Evolutionary conservation across 2,329 filamentous ascomycete genomes (phyloP), one percentile per base, ranked within the genome.

Genomic region (Claviceps maximensis): DNA sequence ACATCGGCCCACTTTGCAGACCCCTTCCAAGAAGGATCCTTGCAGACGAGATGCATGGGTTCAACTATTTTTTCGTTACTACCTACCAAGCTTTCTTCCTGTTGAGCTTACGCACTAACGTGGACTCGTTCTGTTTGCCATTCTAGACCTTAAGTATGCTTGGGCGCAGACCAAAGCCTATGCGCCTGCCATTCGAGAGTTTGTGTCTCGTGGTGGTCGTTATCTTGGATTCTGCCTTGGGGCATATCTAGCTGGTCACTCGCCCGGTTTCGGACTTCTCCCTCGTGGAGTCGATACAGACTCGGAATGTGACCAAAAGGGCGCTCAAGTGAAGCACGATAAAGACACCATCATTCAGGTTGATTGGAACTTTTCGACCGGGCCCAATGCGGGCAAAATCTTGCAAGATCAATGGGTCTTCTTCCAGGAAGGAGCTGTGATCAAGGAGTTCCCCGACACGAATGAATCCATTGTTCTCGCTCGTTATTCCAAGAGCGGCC

Each of bases 141-240:
- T 15, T 45, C 21, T 53, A 60, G 61, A 62, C 40, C 55, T 63
- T 3, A 47, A 58, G 5, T 49, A 53, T 13, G 54, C 58, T 2
- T 63, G 57, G 57, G 27, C 49, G n/a, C 45, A 55, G 29, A 46
- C 60, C 33, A 57, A 58, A 47, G 41, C 53, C 5, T 57, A 57
- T 29, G 56, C 56, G 7, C 27, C 51, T 2, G 25, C 52, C 2
- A 56, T 63, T 12, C 52, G 53, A 17, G 44, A 58, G 8, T 64
- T 61, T 54, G 57, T 64, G 8, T 53, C 56, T 13, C 49, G 49
- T 15, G 60, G 62, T 4, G 61, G 62, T 3, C 55, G 55, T 17
- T 64, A 62, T 48, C 50, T 64, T 1, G 62, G 61, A 27, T 62
- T 64, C 52, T 64, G 62, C 40, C 60, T 64, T 12, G 62, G 62